Evolutionary conservation across 805 yeast genomes (phyloP), one percentile per base, ranked within the genome.

Genomic region (Sungouiozyma intestinalis): DNA sequence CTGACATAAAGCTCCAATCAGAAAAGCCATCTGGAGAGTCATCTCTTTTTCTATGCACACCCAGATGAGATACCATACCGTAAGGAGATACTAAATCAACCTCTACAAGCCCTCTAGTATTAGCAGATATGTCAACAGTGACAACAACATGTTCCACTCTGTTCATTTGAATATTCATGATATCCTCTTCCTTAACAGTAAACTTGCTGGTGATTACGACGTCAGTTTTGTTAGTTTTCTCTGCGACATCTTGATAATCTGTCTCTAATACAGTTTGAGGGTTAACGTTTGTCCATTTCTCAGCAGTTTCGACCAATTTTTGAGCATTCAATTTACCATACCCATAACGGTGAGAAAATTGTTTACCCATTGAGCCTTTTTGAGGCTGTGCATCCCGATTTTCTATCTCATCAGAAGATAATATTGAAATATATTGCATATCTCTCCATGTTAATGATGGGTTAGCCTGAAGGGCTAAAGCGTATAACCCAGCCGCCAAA

Each of bases 361-460:
- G 66, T 52, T 77, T 74, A 15, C 82, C 73, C 49, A 81, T 66
- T 0, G 82, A 81, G 3, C 88, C 77, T 6, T 64, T 58, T 60
- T 85, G 94, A 79, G 90, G 87, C 27, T 72, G 67, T 0, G 81
- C 81, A 52, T 85, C 94, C 3, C 55, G 48, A 13, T 77, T 73
- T 51, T 80, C 76, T 19, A 92, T 70, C 27, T 81, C 81, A 16
- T 74, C 73, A 0, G 95, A 79, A 19, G 85, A 72, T 40, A 78
- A 63, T 14, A 90, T 78, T 2, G 85, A 74, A 16, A 92, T 68
- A 54, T 88, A 85, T 64, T 92, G 98, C 42, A 88, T 71, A 58
- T 92, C 98, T 58, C 98, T 74, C 98, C 98, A 92, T 0, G 96
- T 84, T 42, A 92, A 72, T 3, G 80, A 72, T 1, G 96, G 95